phyloP scores from a whole-genome alignment of 2,329 filamentous ascomycete species.

The Colletotrichum zoysiae region DNA sequence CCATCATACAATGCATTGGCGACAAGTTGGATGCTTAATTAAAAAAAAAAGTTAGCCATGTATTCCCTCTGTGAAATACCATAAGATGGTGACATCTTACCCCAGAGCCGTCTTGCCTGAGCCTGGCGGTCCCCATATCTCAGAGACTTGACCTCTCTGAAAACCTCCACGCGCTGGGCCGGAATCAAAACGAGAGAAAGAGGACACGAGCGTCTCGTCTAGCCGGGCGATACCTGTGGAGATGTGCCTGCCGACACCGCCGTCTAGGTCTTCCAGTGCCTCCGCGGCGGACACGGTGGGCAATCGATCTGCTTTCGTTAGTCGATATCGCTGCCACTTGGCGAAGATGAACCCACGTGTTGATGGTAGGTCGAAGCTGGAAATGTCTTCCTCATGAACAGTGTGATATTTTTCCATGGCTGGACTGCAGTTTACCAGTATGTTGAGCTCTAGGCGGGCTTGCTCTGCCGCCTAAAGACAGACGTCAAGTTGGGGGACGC shows the following conservation, averaged over 20 bases:
- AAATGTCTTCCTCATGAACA: slow-evolving; percentile 70
- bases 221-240: slow-evolving; percentile 68
- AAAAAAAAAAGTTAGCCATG: slow-evolving; percentile 36
- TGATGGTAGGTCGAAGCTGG: slow-evolving; percentile 68
- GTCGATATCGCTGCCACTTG: slow-evolving; percentile 23
- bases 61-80: slow-evolving; percentile 23
- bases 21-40: slow-evolving; percentile 76
- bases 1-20: slow-evolving; percentile 72
- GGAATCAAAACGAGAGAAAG: slow-evolving; percentile 29
- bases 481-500: not conserved
- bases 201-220: slow-evolving; percentile 61
- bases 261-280: slow-evolving; percentile 72
- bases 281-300: slow-evolving; percentile 83
- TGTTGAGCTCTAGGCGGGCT: not conserved
- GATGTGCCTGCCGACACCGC: slow-evolving; percentile 63
- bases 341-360: slow-evolving; percentile 59
- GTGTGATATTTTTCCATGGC: slow-evolving; percentile 58
- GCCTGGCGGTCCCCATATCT: slow-evolving; percentile 89
- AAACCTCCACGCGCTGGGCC: slow-evolving; percentile 66
- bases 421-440: slow-evolving; percentile 4
- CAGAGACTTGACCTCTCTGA: slow-evolving; percentile 81
- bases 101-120: slow-evolving; percentile 87
- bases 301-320: slow-evolving; percentile 72
- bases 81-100: slow-evolving; percentile 61
- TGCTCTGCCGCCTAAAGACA: not conserved